Evolutionary conservation across 176 grass and related monocot genomes (phyloP), one percentile per base, ranked within the genome.

Genomic region (Avena insularis): DNA sequence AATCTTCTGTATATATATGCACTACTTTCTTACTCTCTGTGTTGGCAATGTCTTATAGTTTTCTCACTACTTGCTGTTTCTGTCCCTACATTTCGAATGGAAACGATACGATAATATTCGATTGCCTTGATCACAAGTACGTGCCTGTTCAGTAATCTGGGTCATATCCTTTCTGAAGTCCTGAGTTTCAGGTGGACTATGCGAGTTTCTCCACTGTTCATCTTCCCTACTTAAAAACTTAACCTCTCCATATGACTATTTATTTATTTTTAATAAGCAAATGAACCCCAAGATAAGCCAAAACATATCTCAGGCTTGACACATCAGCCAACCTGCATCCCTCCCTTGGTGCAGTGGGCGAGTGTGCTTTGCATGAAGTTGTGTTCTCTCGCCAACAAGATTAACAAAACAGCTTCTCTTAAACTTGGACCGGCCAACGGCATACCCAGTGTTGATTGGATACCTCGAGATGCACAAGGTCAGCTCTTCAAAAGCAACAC

Each of bases 1-100:
- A 76, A 76, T 76, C 14, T 76, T 76, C 14, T 76, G 73, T 76
- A 33, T 76, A 76, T 76, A 76, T 76, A 76, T 66, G 9, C 51
- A 75, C 4, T 57, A 79, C 27, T 67, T 65, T 4, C 45, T 55
- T 83, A 29, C 7, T 33, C 33, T 40, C 10, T 5, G 27, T 69
- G 19, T 78, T 63, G 33, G 23, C 79, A 56, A 56, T 35, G 27
- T 81, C 1, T 25, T 6, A 0, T 4, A 61, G 1, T 45, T 17
- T 75, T 77, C 10, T 56, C 12, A 15, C 9, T 54, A 6, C 0
- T 54, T 10, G 8, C 27, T 66, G 2, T 36, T 13, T 40, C 68
- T 33, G 6, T 25, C 33, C 5, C 1, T 12, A 46, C 33, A 10
- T 25, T 31, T n/a, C 2, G 12, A 40, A 21, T 9, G 13, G 35